Evolutionary conservation across 306 rosid species (phyloP).

Genomic region (Sindora glabra): DNA sequence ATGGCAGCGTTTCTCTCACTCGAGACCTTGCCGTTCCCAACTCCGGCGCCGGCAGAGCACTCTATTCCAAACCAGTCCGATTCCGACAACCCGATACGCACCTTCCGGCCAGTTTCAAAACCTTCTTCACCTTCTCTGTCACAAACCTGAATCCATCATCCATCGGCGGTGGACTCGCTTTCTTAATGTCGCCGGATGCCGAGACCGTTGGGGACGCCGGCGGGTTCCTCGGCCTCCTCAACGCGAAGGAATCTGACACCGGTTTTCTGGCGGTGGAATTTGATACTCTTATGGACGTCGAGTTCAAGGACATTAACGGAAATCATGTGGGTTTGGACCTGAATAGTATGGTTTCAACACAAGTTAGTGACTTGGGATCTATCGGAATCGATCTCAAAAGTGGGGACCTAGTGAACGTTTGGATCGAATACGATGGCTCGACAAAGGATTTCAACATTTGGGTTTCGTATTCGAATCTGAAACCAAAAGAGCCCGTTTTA

Average conservation of each 20-base stretch:
- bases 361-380: conserved; percentile 47
- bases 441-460: conserved; percentile 43
- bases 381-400: conserved; percentile 72
- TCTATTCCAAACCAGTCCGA: conserved; percentile 55
- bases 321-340: conserved; percentile 95
- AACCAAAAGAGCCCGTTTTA: conserved; percentile 67
- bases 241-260: neutral
- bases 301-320: conserved; percentile 79
- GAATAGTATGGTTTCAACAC: conserved; percentile 57
- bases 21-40: conserved; percentile 88
- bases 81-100: conserved; percentile 49
- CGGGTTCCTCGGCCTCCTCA: conserved; percentile 59
- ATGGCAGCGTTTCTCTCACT: conserved; percentile 73
- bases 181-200: conserved; percentile 60
- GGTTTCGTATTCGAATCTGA: conserved; percentile 85
- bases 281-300: conserved; percentile 88
- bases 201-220: conserved; percentile 63
- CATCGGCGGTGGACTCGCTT: conserved; percentile 90
- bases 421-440: conserved; percentile 82
- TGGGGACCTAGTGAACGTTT: conserved; percentile 69
- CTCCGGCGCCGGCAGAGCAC: conserved; percentile 77
- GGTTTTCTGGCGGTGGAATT: conserved; percentile 81
- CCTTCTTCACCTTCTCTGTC: conserved; percentile 80
- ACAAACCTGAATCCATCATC: conserved; percentile 79
- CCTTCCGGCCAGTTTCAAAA: conserved; percentile 58